Conservation (phyloP, 176 grass and related monocot species). For the Urochloa ruziziensis region DNA sequence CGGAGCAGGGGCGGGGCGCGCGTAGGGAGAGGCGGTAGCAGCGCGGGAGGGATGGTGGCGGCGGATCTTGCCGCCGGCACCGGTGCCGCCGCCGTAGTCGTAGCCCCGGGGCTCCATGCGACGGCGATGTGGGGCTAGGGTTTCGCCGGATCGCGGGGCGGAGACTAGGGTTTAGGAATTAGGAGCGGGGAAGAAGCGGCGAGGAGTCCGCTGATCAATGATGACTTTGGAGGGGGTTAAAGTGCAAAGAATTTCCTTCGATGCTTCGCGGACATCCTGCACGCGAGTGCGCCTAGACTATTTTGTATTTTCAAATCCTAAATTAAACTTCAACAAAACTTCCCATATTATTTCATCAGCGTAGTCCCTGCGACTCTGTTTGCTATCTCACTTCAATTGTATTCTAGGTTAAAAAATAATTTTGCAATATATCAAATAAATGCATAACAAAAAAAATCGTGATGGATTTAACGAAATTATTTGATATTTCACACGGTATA, state of each 20-base stretch:
- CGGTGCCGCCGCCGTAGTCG: conserved; percentile 23
- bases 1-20: background rate
- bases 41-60: conserved; percentile 19
- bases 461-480: too few relatives aligned
- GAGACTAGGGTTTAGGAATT: conserved; percentile 12
- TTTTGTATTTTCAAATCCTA: too few relatives aligned
- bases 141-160: background rate
- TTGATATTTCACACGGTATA: too few relatives aligned
- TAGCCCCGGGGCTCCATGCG: conserved; percentile 30
- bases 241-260: background rate
- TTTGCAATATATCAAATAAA: too few relatives aligned
- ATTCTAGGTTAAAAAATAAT: too few relatives aligned
- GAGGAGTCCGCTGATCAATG: background rate
- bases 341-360: too few relatives aligned
- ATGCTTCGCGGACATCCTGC: background rate
- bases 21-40: conserved; percentile 25
- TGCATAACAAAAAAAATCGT: too few relatives aligned
- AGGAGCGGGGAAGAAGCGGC: background rate
- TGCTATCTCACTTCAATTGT: too few relatives aligned
- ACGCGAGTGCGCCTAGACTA: too few relatives aligned
- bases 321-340: too few relatives aligned
- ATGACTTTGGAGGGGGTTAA: background rate
- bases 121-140: conserved; percentile 29
- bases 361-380: too few relatives aligned
- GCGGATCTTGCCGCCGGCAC: conserved; percentile 44